Conservation (phyloP, 768 basidiomycete species). For the Mycena alexandri region DNA sequence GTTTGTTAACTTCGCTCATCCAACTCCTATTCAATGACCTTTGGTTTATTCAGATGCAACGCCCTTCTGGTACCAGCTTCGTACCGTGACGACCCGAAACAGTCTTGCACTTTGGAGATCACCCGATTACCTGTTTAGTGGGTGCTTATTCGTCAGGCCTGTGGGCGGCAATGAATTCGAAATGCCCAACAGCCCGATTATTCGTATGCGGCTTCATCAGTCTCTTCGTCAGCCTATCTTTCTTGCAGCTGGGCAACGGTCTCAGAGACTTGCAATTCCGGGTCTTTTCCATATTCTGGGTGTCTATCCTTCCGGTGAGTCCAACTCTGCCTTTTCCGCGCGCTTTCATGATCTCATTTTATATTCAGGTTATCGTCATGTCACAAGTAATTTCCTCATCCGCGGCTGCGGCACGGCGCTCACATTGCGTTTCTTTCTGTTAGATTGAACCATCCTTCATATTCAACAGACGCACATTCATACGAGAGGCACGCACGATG, state of each 20-base stretch:
- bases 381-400: constrained; percentile 56
- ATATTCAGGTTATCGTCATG: constrained; percentile 82
- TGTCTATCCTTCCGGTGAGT: constrained; percentile 65
- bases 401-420: background rate
- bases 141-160: too few relatives aligned
- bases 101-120: constrained; percentile 83
- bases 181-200: constrained; percentile 63
- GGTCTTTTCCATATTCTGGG: constrained; percentile 79
- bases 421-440: background rate
- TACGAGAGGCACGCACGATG: constrained; percentile 57
- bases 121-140: constrained; percentile 81
- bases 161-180: too few relatives aligned
- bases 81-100: constrained; percentile 74
- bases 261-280: constrained; percentile 82
- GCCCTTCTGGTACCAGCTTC: constrained; percentile 80
- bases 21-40: constrained; percentile 1
- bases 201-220: constrained; percentile 82
- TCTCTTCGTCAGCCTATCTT: constrained; percentile 80
- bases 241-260: constrained; percentile 78
- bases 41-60: constrained; percentile 69
- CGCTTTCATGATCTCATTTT: constrained; percentile 63
- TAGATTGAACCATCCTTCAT: constrained; percentile 86
- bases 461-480: constrained; percentile 67
- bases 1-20: constrained; percentile 47
- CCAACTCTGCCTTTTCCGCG: background rate